Evolutionary conservation across 495 filamentous ascomycete genomes (phyloP).

Genomic region (Podospora pseudopauciseta): DNA sequence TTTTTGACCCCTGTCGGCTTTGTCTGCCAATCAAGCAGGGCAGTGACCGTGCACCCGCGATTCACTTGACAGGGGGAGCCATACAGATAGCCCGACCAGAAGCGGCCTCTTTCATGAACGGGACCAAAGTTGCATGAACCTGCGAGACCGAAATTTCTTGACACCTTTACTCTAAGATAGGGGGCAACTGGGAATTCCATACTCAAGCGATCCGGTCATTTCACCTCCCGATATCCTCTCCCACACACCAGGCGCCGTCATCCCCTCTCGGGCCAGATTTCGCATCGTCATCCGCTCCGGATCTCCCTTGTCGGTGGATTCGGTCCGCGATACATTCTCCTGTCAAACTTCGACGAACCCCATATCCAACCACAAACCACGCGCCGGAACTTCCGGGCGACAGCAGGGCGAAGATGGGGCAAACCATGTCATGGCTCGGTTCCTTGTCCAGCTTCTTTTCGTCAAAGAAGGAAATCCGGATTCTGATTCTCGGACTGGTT

Average conservation of each 20-base stretch:
- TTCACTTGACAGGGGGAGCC: neutral
- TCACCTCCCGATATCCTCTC: neutral
- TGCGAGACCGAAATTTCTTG: neutral
- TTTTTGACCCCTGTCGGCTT: neutral
- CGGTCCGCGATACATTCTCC: slow-evolving; percentile 2
- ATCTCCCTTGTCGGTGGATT: slow-evolving; percentile 1
- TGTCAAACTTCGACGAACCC: slow-evolving; percentile 1
- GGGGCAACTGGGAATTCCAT: neutral
- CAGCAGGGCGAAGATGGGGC: slow-evolving; percentile 63
- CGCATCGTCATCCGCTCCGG: neutral
- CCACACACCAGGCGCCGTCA: neutral
- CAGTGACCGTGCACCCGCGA: slow-evolving; percentile 1
- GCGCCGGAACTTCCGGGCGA: slow-evolving; percentile 7
- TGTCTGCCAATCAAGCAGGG: slow-evolving; percentile 4
- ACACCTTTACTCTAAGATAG: neutral
- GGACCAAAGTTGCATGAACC: neutral
- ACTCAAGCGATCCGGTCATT: neutral
- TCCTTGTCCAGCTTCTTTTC: slow-evolving; percentile 67
- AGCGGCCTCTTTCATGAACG: slow-evolving; percentile 10
- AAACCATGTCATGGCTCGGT: slow-evolving; percentile 71
- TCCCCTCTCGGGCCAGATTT: neutral
- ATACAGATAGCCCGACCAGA: neutral
- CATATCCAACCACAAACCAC: slow-evolving; percentile 10
- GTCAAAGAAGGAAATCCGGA: slow-evolving; percentile 95
- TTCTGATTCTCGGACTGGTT: slow-evolving; percentile 93